Percentiles rank a stretch among this genome's conserved stretches.
Evolutionary conservation across 257 asterid genomes (phyloP).

Genomic region (Craterostigma plantagineum): DNA sequence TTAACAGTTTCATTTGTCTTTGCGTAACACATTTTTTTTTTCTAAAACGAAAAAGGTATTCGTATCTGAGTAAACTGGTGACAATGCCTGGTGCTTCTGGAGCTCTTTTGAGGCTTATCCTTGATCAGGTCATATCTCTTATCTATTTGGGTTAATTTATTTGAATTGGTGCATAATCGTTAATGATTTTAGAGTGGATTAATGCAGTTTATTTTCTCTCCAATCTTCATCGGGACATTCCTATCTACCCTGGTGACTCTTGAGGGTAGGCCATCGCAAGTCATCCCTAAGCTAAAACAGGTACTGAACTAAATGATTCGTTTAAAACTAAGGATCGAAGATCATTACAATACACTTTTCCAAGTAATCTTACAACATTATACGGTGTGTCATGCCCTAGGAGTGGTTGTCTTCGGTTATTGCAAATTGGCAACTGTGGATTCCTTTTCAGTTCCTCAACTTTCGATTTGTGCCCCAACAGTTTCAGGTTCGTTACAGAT

Average conservation of each 20-base stretch:
- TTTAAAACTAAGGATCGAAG: not conserved
- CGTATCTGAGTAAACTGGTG: conserved; percentile 56
- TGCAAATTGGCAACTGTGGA: conserved; percentile 95
- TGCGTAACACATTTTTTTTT: not conserved
- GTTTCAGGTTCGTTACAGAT: conserved; percentile 48
- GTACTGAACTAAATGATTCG: conserved; percentile 14
- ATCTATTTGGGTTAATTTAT: not conserved
- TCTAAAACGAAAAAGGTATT: conserved; percentile 29
- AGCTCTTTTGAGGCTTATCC: conserved; percentile 51
- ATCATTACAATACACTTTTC: too few relatives aligned
- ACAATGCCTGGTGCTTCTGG: conserved; percentile 52
- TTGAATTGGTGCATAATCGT: not conserved
- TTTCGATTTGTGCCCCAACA: conserved; percentile 89
- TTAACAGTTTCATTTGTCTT: too few relatives aligned
- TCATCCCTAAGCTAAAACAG: conserved; percentile 77
- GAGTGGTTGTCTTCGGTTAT: conserved; percentile 87
- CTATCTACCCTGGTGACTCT: conserved; percentile 44
- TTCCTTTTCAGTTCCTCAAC: conserved; percentile 89
- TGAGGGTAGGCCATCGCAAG: conserved; percentile 52
- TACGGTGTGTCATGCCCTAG: conserved; percentile 12
- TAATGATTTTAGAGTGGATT: not conserved
- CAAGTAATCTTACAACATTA: not conserved
- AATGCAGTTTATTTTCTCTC: conserved; percentile 63
- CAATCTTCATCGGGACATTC: conserved; percentile 54
- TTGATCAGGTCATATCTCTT: conserved; percentile 54